A percentile compares a stretch with the other conserved stretches of the same genome.
Evolutionary conservation across 441 rosid species (phyloP).

Genomic region (Rhodomyrtus psidioides): DNA sequence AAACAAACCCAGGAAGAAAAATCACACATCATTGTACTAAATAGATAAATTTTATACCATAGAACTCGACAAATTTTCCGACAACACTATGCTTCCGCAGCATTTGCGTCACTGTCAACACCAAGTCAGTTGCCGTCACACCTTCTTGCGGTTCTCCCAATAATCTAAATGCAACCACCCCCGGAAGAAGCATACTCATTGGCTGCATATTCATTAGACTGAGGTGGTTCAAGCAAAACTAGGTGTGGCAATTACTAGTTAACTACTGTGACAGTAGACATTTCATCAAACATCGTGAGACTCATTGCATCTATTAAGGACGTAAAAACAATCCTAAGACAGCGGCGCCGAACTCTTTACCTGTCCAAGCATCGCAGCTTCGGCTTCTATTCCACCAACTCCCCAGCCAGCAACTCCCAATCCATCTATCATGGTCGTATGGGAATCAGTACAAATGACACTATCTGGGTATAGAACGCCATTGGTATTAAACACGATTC

Average conservation of each 20-base stretch:
- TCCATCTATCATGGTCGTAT: conserved; percentile 73
- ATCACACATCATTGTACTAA: background rate
- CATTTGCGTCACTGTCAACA: conserved; percentile 59
- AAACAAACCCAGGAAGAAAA: background rate
- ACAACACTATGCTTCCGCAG: conserved; percentile 63
- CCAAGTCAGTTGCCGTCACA: conserved; percentile 70
- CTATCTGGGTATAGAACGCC: conserved; percentile 63
- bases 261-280: background rate
- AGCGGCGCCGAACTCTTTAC: conserved; percentile 13
- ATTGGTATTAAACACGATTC: conserved; percentile 54
- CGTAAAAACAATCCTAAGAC: background rate
- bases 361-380: conserved; percentile 81
- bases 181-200: conserved; percentile 70
- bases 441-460: conserved; percentile 68
- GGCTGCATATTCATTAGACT: conserved; percentile 28
- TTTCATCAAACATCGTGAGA: background rate
- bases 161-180: conserved; percentile 60
- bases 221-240: background rate
- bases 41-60: conserved; percentile 23
- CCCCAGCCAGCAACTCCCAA: conserved; percentile 78
- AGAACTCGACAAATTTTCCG: conserved; percentile 63
- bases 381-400: conserved; percentile 76
- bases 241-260: background rate
- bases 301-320: background rate
- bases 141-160: conserved; percentile 46